Evolutionary conservation across 1,139 yeast genomes (phyloP), one percentile per base, ranked within the genome.

Genomic region (Pichia terricola): DNA sequence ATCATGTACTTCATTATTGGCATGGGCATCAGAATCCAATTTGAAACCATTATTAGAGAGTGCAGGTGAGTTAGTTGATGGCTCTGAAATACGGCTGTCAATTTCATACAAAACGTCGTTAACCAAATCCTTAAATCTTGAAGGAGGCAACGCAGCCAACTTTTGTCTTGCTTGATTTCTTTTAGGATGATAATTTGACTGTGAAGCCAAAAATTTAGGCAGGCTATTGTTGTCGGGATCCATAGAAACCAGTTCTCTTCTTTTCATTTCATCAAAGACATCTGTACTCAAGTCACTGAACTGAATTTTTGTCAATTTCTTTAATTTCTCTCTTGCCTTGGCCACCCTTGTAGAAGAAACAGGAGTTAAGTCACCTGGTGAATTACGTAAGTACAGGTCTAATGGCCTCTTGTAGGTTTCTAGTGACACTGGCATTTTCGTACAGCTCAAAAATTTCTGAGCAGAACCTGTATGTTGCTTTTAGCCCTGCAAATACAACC

Each of bases 131-230:
- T 81, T 81, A 65, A 91, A 91, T 48, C 97, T 67, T 9, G 81
- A 65, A 45, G 81, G 80, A 1, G 96, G 94, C 49, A 94, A 73
- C 38, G 87, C 78, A 2, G 96, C 84, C 53, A 94, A 72, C 64
- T 89, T 91, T 60, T 86, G 89, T 55, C 99, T 75, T 3, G 98
- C 98, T 63, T 88, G 95, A 62, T 94, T 94, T 58, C 98, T 74
- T 60, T 88, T 89, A 34, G 95, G 94, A 61, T 94, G 98, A 65
- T 87, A 87, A 4, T 73, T 67, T n/a, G 77, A 70, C 59, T 75
- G 75, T 4, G 94, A 89, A 41, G 79, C 70, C 48, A 86, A 67
- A 57, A 75, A 78, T 49, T 77, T 81, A 3, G 38, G 35, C 9
- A 35, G 5, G 4, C 84, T 79, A 5, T 49, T 42, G 38, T 75